A percentile compares a stretch with the other conserved stretches of the same genome.
Conservation (phyloP, 2,329 filamentous ascomycete genomes). For the Curvularia sp. region DNA sequence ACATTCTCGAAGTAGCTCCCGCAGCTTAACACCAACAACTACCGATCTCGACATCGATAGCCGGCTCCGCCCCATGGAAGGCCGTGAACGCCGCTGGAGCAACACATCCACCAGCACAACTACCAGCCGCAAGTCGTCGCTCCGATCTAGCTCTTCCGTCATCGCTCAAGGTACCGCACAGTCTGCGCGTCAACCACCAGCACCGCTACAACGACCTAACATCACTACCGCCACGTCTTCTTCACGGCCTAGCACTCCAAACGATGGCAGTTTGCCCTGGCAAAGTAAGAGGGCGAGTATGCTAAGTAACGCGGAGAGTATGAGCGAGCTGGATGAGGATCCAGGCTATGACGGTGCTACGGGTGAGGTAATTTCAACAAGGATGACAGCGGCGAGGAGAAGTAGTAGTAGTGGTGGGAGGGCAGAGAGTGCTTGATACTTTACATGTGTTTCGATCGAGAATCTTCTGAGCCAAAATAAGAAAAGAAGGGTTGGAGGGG, state of each 20-base stretch:
- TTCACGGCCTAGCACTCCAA: slow-evolving; percentile 38
- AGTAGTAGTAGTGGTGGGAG: slow-evolving; percentile 21
- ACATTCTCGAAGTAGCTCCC: slow-evolving; percentile 45
- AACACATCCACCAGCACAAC: slow-evolving; percentile 42
- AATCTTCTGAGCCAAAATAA: background rate
- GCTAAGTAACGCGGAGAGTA: slow-evolving; percentile 40
- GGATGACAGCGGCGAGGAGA: slow-evolving; percentile 14
- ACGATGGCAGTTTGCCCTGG: slow-evolving; percentile 32
- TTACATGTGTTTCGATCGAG: background rate
- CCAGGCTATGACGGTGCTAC: slow-evolving; percentile 21
- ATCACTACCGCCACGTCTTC: slow-evolving; percentile 4
- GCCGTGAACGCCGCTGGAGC: slow-evolving; percentile 43
- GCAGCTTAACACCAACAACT: slow-evolving; percentile 44
- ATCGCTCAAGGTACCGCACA: slow-evolving; percentile 34
- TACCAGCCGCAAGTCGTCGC: slow-evolving; percentile 20
- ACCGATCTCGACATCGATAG: slow-evolving; percentile 44
- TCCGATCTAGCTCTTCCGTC: slow-evolving; percentile 34
- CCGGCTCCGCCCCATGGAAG: slow-evolving; percentile 30
- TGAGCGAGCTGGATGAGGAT: slow-evolving; percentile 23
- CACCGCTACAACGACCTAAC: slow-evolving; percentile 14
- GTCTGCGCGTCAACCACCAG: slow-evolving; percentile 35
- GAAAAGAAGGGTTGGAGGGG: background rate
- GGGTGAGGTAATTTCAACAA: background rate
- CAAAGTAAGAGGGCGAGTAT: slow-evolving; percentile 45
- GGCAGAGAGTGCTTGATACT: slow-evolving; percentile 25